phyloP scores from a whole-genome alignment of 202 grass and related monocot genomes.

The Setaria viridis region DNA sequence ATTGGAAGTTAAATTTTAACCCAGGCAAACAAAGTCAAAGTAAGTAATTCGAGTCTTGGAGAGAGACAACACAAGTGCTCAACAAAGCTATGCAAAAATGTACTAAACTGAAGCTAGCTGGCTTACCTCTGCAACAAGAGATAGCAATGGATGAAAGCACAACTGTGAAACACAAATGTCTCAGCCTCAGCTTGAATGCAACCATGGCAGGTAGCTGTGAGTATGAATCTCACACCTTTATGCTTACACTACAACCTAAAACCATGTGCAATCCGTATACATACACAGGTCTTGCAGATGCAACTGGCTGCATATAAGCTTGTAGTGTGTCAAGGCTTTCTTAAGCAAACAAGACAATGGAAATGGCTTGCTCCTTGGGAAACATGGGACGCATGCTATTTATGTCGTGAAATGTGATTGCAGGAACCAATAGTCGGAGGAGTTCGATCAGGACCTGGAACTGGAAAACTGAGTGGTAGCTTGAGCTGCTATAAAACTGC shows the following conservation, averaged over 20 bases:
- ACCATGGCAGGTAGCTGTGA: constrained; percentile 42
- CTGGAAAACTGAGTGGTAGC: constrained; percentile 4
- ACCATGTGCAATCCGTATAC: constrained; percentile 21
- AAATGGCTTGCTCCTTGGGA: constrained; percentile 27
- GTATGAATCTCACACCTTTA: constrained; percentile 30
- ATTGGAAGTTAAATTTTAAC: background rate
- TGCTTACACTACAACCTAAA: constrained; percentile 13
- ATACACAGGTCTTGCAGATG: constrained; percentile 13
- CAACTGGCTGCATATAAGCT: constrained; percentile 10
- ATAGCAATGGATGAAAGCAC: constrained; percentile 47
- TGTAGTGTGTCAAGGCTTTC: background rate
- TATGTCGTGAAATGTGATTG: constrained; percentile 1
- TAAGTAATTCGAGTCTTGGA: background rate
- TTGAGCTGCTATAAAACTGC: constrained; percentile 31
- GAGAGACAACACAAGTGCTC: background rate
- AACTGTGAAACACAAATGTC: constrained; percentile 28
- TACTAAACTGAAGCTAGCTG: background rate
- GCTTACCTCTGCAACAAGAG: constrained; percentile 61
- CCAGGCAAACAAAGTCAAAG: background rate
- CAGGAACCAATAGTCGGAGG: background rate
- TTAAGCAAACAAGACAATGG: constrained; percentile 17
- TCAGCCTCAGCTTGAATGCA: constrained; percentile 40
- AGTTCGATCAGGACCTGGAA: background rate
- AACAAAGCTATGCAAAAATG: background rate
- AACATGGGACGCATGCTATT: constrained; percentile 1